Percentiles rank a stretch among this genome's conserved stretches.
phyloP scores from a whole-genome alignment of 2,329 filamentous ascomycete genomes.

The Xylariaceae sp. region DNA sequence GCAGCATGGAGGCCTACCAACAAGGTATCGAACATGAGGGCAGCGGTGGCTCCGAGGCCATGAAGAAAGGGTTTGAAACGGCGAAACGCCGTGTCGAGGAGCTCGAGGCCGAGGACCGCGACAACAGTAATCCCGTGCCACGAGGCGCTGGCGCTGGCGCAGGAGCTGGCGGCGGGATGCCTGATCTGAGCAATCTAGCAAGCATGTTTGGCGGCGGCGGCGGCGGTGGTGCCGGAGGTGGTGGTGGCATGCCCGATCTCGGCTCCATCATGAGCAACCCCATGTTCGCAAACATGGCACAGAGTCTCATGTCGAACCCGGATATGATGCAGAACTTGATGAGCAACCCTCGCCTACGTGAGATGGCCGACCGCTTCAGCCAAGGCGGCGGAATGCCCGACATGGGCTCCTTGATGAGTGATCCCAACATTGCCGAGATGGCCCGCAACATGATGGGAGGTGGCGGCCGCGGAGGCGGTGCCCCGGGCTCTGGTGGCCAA shows the following conservation, averaged over 20 bases:
- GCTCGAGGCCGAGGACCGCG: constrained; percentile 63
- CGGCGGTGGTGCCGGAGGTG: constrained; percentile 61
- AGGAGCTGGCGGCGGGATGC: constrained; percentile 65
- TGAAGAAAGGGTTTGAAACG: constrained; percentile 97
- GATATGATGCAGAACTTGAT: constrained; percentile 91
- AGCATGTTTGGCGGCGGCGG: constrained; percentile 73
- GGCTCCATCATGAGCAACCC: constrained; percentile 92
- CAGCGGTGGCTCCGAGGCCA: constrained; percentile 91
- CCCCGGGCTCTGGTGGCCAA: constrained; percentile 30
- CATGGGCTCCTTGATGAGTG: constrained; percentile 83
- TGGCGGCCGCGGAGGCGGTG: constrained; percentile 33
- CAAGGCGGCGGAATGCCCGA: constrained; percentile 88
- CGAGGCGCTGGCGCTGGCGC: constrained; percentile 51
- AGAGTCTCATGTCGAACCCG: constrained; percentile 96
- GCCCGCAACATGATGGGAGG: constrained; percentile 47
- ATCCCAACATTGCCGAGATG: constrained; percentile 92
- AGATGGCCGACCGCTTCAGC: constrained; percentile 85
- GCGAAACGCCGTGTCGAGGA: constrained; percentile 88
- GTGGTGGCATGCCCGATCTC: constrained; percentile 87
- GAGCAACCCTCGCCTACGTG: constrained; percentile 86
- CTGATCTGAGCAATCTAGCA: constrained; percentile 73
- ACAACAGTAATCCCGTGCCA: constrained; percentile 56
- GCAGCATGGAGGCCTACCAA: constrained; percentile 92
- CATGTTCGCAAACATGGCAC: constrained; percentile 97
- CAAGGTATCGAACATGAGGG: constrained; percentile 94